A percentile compares a stretch with the other conserved stretches of the same genome.
These are phyloP conservation scores for Diaporthe ampelina DNA, from an alignment of 2,329 filamentous ascomycete genomes.

Conservation along the genomic window DNA sequence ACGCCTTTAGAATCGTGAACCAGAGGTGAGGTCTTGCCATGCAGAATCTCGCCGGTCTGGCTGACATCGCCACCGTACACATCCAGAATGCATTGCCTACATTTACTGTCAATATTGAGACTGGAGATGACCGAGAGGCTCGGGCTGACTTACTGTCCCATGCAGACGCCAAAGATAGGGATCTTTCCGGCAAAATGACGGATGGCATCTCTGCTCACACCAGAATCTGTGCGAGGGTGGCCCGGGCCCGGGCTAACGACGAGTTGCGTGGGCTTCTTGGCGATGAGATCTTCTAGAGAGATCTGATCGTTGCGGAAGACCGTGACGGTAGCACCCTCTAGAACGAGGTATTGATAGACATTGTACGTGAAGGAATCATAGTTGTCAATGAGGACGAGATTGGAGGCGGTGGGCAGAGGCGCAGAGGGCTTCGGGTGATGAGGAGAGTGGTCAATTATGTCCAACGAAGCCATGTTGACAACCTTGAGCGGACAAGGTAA, in stretches of 20 bases:
- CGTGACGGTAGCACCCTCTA: slow-evolving; percentile 93
- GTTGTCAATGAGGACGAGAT: slow-evolving; percentile 97
- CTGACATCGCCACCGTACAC: slow-evolving; percentile 92
- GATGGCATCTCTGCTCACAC: slow-evolving; percentile 93
- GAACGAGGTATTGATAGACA: slow-evolving; percentile 96
- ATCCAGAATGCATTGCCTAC: slow-evolving; percentile 93
- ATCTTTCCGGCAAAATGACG: slow-evolving; percentile 93
- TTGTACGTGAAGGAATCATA: slow-evolving; percentile 99
- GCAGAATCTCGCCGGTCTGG: slow-evolving; percentile 94
- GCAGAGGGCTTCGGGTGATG: slow-evolving; percentile 82
- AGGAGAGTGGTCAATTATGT: slow-evolving; percentile 84
- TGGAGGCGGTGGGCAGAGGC: slow-evolving; percentile 83
- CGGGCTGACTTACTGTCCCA: slow-evolving; percentile 84
- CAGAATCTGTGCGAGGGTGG: slow-evolving; percentile 91
- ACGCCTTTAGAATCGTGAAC: slow-evolving; percentile 93
- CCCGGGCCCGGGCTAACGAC: slow-evolving; percentile 96
- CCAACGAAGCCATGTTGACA: slow-evolving; percentile 59
- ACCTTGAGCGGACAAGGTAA: neutral
- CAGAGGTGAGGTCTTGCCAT: slow-evolving; percentile 95
- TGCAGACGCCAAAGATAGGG: slow-evolving; percentile 96
- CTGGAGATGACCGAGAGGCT: slow-evolving; percentile 13
- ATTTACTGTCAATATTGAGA: slow-evolving; percentile 41
- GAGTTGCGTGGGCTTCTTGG: slow-evolving; percentile 89
- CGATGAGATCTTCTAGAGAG: slow-evolving; percentile 84
- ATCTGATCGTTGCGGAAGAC: slow-evolving; percentile 96